Conservation (phyloP, 768 basidiomycete species). For the Russula compacta region DNA sequence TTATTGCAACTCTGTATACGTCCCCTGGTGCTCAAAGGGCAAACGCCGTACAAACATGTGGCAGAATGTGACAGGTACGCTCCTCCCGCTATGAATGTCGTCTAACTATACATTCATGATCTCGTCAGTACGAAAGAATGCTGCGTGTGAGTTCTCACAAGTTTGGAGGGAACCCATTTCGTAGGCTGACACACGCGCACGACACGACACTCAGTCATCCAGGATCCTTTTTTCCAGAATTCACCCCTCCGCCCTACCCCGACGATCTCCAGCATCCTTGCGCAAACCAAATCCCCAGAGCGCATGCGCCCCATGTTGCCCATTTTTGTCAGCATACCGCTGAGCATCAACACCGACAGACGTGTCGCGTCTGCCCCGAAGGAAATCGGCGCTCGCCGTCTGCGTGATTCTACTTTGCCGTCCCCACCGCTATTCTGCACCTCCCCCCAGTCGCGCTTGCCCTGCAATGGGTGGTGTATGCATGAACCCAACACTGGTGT, state of each 20-base stretch:
- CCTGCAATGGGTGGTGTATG: constrained; percentile 20
- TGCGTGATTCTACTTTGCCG: constrained; percentile 2
- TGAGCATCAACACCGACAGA: neutral
- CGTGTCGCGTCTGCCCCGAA: constrained; percentile 5
- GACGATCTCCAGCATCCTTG: neutral
- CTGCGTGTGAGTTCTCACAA: constrained; percentile 1
- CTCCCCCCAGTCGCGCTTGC: constrained; percentile 15
- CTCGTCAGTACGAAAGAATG: constrained; percentile 3
- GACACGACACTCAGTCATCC: neutral
- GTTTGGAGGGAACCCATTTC: neutral
- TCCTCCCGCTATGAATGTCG: neutral
- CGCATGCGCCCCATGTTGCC: constrained; percentile 2
- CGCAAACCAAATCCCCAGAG: neutral
- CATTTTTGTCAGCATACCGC: constrained; percentile 9
- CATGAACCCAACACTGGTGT: neutral
- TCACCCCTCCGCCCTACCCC: neutral
- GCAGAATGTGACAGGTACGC: constrained; percentile 18
- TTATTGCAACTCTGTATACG: constrained; percentile 20
- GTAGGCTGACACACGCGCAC: neutral
- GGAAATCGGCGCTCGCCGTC: neutral
- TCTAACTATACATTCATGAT: neutral
- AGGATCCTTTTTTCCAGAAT: neutral
- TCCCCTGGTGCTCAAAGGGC: constrained; percentile 20
- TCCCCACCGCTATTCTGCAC: constrained; percentile 14
- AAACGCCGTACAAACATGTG: constrained; percentile 17